Evolutionary conservation across 257 asterid species (phyloP), one percentile per base, ranked within the genome.

Genomic region (Ajuga chamaepitys): DNA sequence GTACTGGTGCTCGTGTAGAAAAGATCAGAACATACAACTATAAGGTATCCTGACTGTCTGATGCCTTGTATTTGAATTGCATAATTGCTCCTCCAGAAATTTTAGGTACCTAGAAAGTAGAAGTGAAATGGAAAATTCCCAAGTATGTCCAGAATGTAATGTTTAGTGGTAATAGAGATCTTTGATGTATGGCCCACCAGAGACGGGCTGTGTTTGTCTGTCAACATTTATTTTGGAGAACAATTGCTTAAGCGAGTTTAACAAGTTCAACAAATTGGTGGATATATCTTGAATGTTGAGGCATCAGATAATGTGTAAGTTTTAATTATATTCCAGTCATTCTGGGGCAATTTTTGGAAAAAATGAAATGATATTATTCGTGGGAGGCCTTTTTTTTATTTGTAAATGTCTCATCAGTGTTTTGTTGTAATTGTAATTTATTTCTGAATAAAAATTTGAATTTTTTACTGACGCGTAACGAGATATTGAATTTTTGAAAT

Each of bases 1-100:
- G 99, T 63, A 88, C 95, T 52, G 99, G 99, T 61, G 93, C 99
- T 75, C 96, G 99, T 62, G 62, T 97, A 62, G 99, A 94, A 72
- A 94, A 94, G 82, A 94, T 94, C 66, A 85, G 99, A 69, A 94
- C 97, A 13, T 90, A 90, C 88, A 94, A 94, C 84, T 94, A 70
- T 70, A 94, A 94, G 99, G 99, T 94, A 78, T 9, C 60, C 57
- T 14, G 5, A 4, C 26, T 42, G 20, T 70, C 44, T 45, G 11
- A 53, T 46, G 44, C 60, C 60, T 56, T 28, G 62, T 24, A 59
- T 45, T 68, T 68, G 66, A 47, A 58, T 62, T 28, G 21, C 60
- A 62, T n/a, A 17, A 10, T 52, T 68, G 40, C 75, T 59, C 35
- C 42, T 30, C 65, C 9, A 20, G 14, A 53, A 65, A 22, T 14